Conservation (phyloP, 257 asterid genomes). For the Asclepias syriaca region DNA sequence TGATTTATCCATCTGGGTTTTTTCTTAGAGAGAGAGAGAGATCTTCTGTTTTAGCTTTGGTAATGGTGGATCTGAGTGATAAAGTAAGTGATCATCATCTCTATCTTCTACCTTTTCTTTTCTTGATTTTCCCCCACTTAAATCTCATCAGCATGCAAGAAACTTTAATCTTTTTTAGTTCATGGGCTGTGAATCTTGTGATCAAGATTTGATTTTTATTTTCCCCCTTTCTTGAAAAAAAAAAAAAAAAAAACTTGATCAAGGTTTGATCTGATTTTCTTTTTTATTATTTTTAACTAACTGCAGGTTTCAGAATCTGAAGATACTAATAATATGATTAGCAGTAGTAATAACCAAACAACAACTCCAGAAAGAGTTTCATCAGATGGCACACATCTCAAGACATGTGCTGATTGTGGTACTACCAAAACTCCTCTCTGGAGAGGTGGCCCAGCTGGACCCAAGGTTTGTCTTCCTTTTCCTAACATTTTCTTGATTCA, state of each 20-base stretch:
- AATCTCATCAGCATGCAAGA: background rate
- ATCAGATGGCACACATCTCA: conserved; percentile 47
- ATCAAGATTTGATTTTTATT: too few species aligned
- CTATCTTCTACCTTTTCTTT: background rate
- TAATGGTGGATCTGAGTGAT: conserved; percentile 77
- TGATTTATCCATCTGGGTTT: conserved; percentile 9
- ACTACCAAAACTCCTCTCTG: conserved; percentile 92
- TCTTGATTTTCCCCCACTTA: background rate
- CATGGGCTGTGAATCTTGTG: background rate
- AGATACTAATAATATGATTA: conserved; percentile 20
- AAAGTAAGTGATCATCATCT: conserved; percentile 59
- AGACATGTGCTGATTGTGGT: conserved; percentile 88
- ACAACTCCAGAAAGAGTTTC: conserved; percentile 53
- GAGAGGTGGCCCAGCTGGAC: conserved; percentile 99
- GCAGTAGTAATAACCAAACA: conserved; percentile 28
- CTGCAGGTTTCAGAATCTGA: conserved; percentile 61
- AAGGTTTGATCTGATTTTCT: conserved; percentile 3
- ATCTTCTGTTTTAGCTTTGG: conserved; percentile 1
- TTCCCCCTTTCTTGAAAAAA: background rate
- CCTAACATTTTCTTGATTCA: too few species aligned
- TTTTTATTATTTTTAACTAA: background rate
- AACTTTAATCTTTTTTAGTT: too few species aligned
- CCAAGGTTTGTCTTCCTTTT: conserved; percentile 46
- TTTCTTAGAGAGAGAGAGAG: conserved; percentile 3
- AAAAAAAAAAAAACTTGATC: conserved; percentile 10